Evolutionary conservation across 495 filamentous ascomycete genomes (phyloP).

Genomic region (Penicillium tannophilum): DNA sequence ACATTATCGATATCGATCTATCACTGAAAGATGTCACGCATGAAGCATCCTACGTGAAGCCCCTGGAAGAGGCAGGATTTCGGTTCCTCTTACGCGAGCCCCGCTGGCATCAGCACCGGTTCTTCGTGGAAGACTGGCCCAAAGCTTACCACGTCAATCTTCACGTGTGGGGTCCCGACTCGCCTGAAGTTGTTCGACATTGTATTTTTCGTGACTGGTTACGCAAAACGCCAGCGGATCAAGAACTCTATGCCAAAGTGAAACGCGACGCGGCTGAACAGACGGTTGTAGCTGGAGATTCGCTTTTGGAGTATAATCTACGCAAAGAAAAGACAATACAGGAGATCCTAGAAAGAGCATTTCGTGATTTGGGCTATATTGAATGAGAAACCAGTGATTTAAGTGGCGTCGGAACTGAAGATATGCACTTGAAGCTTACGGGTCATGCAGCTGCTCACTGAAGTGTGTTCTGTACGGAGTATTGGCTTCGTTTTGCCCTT

Average conservation of each 20-base stretch:
- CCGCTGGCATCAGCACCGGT: slow-evolving; percentile 49
- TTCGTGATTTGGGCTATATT: slow-evolving; percentile 34
- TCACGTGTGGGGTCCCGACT: slow-evolving; percentile 51
- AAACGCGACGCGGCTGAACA: slow-evolving; percentile 41
- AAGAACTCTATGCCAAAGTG: slow-evolving; percentile 36
- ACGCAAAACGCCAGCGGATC: slow-evolving; percentile 35
- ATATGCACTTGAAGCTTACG: too few species aligned
- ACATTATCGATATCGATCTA: slow-evolving; percentile 54
- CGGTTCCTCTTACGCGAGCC: slow-evolving; percentile 49
- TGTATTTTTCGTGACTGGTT: slow-evolving; percentile 53
- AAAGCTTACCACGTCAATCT: slow-evolving; percentile 40
- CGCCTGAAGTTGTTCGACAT: slow-evolving; percentile 43
- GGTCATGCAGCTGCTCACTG: too few species aligned
- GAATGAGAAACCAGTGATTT: neutral
- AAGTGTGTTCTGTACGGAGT: too few species aligned
- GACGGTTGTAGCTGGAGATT: slow-evolving; percentile 33
- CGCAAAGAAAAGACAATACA: slow-evolving; percentile 43
- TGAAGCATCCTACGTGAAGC: slow-evolving; percentile 45
- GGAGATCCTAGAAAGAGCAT: slow-evolving; percentile 43
- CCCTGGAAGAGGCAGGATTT: slow-evolving; percentile 45
- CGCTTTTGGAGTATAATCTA: slow-evolving; percentile 38
- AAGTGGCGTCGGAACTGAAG: too few species aligned
- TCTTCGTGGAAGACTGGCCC: slow-evolving; percentile 34
- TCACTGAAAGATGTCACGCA: slow-evolving; percentile 36
- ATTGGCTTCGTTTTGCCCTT: too few species aligned